Conservation (phyloP, 176 grass and related monocot species). For the Luzula sylvatica region DNA sequence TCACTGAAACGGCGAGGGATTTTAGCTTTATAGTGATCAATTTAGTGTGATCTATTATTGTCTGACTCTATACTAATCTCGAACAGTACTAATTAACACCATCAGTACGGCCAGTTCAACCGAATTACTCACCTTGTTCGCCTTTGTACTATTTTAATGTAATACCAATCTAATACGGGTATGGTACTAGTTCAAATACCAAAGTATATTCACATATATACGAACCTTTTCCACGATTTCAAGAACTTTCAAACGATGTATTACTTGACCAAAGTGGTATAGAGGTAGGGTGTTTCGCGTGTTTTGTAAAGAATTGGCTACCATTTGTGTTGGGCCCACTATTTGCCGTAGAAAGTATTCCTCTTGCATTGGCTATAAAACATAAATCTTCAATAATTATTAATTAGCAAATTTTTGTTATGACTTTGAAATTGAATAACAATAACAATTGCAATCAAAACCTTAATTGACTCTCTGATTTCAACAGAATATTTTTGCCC, state of each 20-base stretch:
- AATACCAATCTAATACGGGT: too few relatives aligned
- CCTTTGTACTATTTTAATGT: too few relatives aligned
- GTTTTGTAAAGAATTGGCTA: constrained; percentile 95
- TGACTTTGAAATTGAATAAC: not conserved
- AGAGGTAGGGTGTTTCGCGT: constrained; percentile 83
- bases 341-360: constrained; percentile 83
- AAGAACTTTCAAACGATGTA: constrained; percentile 90
- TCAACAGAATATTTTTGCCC: constrained; percentile 85
- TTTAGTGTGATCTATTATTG: too few relatives aligned
- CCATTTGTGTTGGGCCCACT: constrained; percentile 87
- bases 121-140: too few relatives aligned
- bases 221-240: constrained; percentile 92
- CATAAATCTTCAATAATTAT: not conserved
- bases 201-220: too few relatives aligned
- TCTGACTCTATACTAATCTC: too few relatives aligned
- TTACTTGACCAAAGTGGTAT: constrained; percentile 95
- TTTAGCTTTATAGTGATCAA: too few relatives aligned
- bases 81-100: too few relatives aligned
- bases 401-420: constrained; percentile 9
- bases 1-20: too few relatives aligned
- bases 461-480: constrained; percentile 82
- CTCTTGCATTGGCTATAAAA: constrained; percentile 58
- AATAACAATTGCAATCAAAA: not conserved
- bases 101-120: too few relatives aligned
- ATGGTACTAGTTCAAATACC: too few relatives aligned